phyloP scores from a whole-genome alignment of 192 early-diverging fungal species.

The Cladochytrium replicatum region DNA sequence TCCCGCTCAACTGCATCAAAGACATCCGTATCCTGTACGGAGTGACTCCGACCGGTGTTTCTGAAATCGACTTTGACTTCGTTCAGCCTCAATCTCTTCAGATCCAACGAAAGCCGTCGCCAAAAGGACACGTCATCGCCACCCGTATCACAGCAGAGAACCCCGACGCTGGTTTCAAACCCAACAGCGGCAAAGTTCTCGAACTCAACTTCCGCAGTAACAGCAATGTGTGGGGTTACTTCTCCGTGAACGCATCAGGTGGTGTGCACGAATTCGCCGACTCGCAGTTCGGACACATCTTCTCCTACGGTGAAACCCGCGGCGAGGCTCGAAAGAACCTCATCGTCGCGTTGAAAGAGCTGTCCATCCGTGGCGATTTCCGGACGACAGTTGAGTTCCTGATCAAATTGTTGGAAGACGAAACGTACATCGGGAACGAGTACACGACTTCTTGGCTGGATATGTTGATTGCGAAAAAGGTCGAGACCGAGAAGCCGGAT shows the following conservation, averaged over 20 bases:
- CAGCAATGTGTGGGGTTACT: slow-evolving; percentile 98
- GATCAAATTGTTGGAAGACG: slow-evolving; percentile 81
- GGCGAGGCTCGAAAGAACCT: slow-evolving; percentile 90
- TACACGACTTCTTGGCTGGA: slow-evolving; percentile 97
- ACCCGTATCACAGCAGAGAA: slow-evolving; percentile 98
- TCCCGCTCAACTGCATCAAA: slow-evolving; percentile 87
- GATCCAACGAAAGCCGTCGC: slow-evolving; percentile 82
- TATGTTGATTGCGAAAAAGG: slow-evolving; percentile 71
- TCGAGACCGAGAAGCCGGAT: slow-evolving; percentile 87
- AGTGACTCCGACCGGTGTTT: slow-evolving; percentile 71
- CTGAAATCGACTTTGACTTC: slow-evolving; percentile 93
- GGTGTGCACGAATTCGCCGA: slow-evolving; percentile 99
- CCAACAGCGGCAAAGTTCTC: slow-evolving; percentile 89
- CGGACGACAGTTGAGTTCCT: slow-evolving; percentile 97
- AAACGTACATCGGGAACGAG: slow-evolving; percentile 77
- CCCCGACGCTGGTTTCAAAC: slow-evolving; percentile 99
- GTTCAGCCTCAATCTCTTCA: slow-evolving; percentile 57
- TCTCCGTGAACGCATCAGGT: slow-evolving; percentile 87
- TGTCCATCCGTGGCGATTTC: slow-evolving; percentile 97
- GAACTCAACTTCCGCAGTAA: slow-evolving; percentile 94
- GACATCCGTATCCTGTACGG: slow-evolving; percentile 96
- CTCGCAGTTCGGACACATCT: slow-evolving; percentile 98
- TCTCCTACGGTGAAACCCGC: slow-evolving; percentile 91
- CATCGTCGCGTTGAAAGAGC: slow-evolving; percentile 94
- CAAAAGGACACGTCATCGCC: slow-evolving; percentile 97